Evolutionary conservation across 805 yeast genomes (phyloP), one percentile per base, ranked within the genome.

Genomic region (Ogataea nakhonphanomensis): DNA sequence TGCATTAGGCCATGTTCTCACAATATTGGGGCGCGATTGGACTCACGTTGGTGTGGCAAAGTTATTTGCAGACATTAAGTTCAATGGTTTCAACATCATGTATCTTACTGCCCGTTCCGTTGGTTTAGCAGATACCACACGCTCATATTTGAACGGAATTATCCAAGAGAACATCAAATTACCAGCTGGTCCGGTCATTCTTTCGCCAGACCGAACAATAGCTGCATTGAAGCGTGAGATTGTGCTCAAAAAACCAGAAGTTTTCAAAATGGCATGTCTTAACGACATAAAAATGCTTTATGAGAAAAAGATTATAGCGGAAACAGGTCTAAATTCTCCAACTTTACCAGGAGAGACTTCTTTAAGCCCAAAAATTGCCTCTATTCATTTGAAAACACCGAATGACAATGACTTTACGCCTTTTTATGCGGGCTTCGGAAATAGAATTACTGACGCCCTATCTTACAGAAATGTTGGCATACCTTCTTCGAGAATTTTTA

Each of bases 351-450:
- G 5, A 5, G 20, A 17, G 20, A 17, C 20, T 17, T 17, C 20
- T 3, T 17, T 17, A 17, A 17, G 5, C 20, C 20, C 20, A 17
- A 17, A 17, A 17, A 17, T 5, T 17, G 20, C 20, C 20, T 17
- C 20, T 17, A 17, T 17, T 17, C 20, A 17, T 17, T 17, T 12
- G 14, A 30, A 5, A 30, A 21, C 22, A 12, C 23, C n/a, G 14
- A 29, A 3, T 11, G 42, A 33, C 23, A 14, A 22, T 27, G 22
- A 32, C 11, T 66, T 76, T 34, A 84, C 91, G 0, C 96, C 97
- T 3, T 93, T 93, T 57, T 89, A 87, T 62, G 99, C 99, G 10
- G 99, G 99, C 0, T 93, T 93, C 62, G 99, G 99, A 23, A 93
- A 93, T 58, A 71, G 95, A 50, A 93, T 93, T 45, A 93, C 99